Evolutionary conservation across 2,329 filamentous ascomycete genomes (phyloP), one percentile per base, ranked within the genome.

Genomic region (Fusarium anguioides): DNA sequence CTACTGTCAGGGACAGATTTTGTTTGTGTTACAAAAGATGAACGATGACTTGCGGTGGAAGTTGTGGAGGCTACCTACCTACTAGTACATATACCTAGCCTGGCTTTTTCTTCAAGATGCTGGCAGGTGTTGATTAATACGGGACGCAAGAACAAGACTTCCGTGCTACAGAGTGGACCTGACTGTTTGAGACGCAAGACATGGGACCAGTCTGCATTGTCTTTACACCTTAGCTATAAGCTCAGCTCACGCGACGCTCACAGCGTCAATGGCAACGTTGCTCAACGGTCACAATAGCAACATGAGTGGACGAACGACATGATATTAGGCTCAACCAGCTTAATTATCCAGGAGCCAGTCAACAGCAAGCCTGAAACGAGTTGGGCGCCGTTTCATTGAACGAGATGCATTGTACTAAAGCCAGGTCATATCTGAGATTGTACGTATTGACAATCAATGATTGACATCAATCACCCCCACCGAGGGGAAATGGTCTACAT

Each of bases 401-500:
- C 45, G 33, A 35, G 47, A 46, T 49, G 44, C 14, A 24, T 29
- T 66, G 63, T 51, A 51, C n/a, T n/a, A n/a, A n/a, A n/a, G 29
- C 33, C 24, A 41, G 48, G 61, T 52, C 42, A 46, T 53, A 39
- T 50, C 33, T 48, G 45, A 59, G 33, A 49, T n/a, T n/a, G n/a
- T n/a, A 63, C 37, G 42, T 33, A 47, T 69, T 66, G 66, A 68
- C 54, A 66, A 56, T 68, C 60, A 58, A 59, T 68, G 64, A 58
- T 36, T 57, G 50, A 61, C 48, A 62, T 53, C 60, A 64, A 70
- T 64, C 60, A 71, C 48, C 48, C 62, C 69, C 69, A 71, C 64
- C 29, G 37, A 62, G 49, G 46, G 49, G 20, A 55, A 39, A 63
- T 48, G 49, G 46, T 29, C 60, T 58, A 56, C 66, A 60, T 60